Percentiles rank a stretch among this genome's conserved stretches.
phyloP scores from a whole-genome alignment of 108 stramenopile species.

The Conticribra guillardii region DNA sequence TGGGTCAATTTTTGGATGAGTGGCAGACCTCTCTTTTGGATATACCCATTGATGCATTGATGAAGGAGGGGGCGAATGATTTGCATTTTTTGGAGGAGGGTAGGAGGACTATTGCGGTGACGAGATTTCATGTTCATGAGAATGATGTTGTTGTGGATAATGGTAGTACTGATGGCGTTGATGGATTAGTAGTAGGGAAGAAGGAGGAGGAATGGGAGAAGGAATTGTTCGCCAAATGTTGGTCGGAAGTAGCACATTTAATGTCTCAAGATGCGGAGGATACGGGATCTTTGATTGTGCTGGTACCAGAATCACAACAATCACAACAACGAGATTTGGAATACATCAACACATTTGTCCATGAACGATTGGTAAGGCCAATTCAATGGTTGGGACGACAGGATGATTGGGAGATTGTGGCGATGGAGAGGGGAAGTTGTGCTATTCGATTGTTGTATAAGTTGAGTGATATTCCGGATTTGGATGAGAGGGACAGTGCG shows the following conservation, averaged over 20 bases:
- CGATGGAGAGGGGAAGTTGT: slow-evolving; percentile 53
- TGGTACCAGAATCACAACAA: slow-evolving; percentile 16
- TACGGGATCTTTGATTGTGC: slow-evolving; percentile 69
- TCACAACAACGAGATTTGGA: slow-evolving; percentile 20
- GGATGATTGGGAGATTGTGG: slow-evolving; percentile 69
- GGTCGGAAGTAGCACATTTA: slow-evolving; percentile 68
- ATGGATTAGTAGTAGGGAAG: not conserved
- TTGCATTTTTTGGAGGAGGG: slow-evolving; percentile 84
- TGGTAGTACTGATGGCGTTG: not conserved
- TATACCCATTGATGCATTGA: slow-evolving; percentile 62
- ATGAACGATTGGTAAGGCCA: slow-evolving; percentile 65
- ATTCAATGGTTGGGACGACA: slow-evolving; percentile 66
- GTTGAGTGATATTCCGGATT: slow-evolving; percentile 64
- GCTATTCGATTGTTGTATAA: slow-evolving; percentile 73
- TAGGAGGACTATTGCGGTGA: slow-evolving; percentile 61
- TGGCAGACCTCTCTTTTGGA: slow-evolving; percentile 65
- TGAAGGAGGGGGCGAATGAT: slow-evolving; percentile 58
- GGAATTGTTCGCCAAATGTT: slow-evolving; percentile 63
- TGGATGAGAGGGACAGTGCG: slow-evolving; percentile 26
- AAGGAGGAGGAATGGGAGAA: slow-evolving; percentile 37
- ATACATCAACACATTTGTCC: slow-evolving; percentile 48
- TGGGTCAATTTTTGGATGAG: slow-evolving; percentile 60
- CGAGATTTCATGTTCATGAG: slow-evolving; percentile 68
- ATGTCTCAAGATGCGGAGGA: slow-evolving; percentile 31
- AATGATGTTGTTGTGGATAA: not conserved